Evolutionary conservation across 2,329 filamentous ascomycete species (phyloP).

Genomic region (Onygenales sp.): DNA sequence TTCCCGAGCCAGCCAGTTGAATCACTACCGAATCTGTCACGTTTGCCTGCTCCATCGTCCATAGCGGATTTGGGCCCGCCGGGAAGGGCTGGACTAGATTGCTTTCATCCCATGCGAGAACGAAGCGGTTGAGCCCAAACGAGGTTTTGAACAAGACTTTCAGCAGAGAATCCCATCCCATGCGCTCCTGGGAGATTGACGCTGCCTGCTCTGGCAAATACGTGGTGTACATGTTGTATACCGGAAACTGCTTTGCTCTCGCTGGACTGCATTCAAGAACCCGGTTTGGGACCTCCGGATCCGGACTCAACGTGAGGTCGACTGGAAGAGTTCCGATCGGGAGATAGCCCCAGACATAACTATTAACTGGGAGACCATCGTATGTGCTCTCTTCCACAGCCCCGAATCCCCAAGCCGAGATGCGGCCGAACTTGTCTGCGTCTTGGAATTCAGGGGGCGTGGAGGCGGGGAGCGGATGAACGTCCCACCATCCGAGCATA

Average conservation of each 20-base stretch:
- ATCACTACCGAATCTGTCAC: constrained; percentile 13
- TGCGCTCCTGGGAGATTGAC: constrained; percentile 6
- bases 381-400: constrained; percentile 15
- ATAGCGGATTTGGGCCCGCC: constrained; percentile 3
- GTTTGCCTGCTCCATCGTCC: constrained; percentile 13
- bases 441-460: constrained; percentile 13
- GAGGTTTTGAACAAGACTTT: constrained; percentile 13
- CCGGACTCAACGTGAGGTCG: constrained; percentile 12
- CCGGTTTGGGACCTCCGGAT: constrained; percentile 7
- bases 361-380: constrained; percentile 9
- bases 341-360: constrained; percentile 15
- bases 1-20: constrained; percentile 15
- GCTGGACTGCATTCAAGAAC: constrained; percentile 13
- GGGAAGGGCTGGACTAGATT: constrained; percentile 8
- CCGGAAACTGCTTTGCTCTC: constrained; percentile 13
- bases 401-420: constrained; percentile 19
- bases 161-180: constrained; percentile 13
- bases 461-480: constrained; percentile 16
- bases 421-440: constrained; percentile 14
- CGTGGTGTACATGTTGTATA: constrained; percentile 13
- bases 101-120: constrained; percentile 14
- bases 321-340: constrained; percentile 17
- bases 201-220: constrained; percentile 1
- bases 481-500: constrained; percentile 17
- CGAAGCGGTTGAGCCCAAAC: constrained; percentile 15